These are phyloP conservation scores for Ormosia semicastrata DNA, from an alignment of 306 rosid species.

Conservation along the genomic window DNA sequence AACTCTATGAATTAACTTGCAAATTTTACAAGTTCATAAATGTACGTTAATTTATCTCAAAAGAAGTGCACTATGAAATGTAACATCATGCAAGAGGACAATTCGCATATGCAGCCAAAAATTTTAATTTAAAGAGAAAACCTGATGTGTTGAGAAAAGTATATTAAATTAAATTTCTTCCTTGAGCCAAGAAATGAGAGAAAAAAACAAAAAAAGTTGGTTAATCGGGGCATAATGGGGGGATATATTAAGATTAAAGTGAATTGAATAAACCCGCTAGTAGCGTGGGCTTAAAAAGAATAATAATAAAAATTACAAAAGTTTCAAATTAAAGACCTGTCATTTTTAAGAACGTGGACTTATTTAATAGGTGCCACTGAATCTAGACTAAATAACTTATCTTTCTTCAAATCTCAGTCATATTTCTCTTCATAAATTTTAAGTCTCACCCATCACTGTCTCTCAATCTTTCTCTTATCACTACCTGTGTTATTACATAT, in stretches of 20 bases:
- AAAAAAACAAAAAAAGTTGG: not conserved
- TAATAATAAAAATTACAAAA: not conserved
- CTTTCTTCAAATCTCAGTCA: conserved; percentile 35
- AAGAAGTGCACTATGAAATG: not conserved
- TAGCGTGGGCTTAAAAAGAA: not conserved
- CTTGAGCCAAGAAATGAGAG: conserved; percentile 11
- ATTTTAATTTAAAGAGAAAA: not conserved
- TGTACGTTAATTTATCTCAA: not conserved
- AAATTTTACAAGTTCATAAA: not conserved
- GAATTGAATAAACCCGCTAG: conserved; percentile 27
- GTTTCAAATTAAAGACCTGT: conserved; percentile 31
- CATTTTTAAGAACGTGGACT: conserved; percentile 61
- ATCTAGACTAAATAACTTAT: conserved; percentile 48
- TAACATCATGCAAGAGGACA: conserved; percentile 14
- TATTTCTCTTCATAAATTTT: conserved; percentile 25
- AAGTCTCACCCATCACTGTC: conserved; percentile 44
- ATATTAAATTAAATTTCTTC: not conserved
- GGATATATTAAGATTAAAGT: conserved; percentile 22
- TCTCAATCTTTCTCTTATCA: conserved; percentile 20
- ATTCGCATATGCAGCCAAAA: not conserved
- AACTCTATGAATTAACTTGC: not conserved
- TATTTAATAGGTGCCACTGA: conserved; percentile 52
- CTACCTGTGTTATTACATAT: conserved; percentile 25
- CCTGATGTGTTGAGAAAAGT: not conserved
- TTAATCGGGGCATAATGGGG: conserved; percentile 34